A percentile compares a stretch with the other conserved stretches of the same genome.
Evolutionary conservation across 2,329 filamentous ascomycete genomes (phyloP).

Genomic region (Fusarium tricinctum): DNA sequence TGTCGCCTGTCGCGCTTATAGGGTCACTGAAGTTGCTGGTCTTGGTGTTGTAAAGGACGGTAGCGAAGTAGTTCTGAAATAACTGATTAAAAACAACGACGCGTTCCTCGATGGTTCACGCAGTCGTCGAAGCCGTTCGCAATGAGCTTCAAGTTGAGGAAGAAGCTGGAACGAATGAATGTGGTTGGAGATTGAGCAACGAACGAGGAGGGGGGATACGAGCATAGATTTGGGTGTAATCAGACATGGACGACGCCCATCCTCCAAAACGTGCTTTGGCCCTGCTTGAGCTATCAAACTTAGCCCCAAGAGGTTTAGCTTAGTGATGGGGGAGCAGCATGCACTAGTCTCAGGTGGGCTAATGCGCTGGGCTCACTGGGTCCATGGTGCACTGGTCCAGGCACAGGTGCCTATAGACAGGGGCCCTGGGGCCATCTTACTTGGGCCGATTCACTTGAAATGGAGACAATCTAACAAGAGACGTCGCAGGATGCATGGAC

Average conservation of each 20-base stretch:
- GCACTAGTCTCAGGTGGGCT: conserved; percentile 38
- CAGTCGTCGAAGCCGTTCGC: conserved; percentile 19
- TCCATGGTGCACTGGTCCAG: conserved; percentile 32
- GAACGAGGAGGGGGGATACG: conserved; percentile 34
- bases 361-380: not conserved
- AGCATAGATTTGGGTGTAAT: conserved; percentile 37
- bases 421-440: conserved; percentile 5
- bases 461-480: conserved; percentile 13
- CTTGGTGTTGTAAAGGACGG: conserved; percentile 12
- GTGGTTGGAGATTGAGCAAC: conserved; percentile 30
- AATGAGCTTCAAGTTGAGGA: conserved; percentile 12
- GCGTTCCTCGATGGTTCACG: conserved; percentile 2
- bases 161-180: conserved; percentile 35
- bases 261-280: conserved; percentile 23
- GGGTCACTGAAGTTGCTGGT: not conserved
- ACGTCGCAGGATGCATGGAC: conserved; percentile 22
- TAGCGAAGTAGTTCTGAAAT: conserved; percentile 5
- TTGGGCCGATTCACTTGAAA: not conserved
- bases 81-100: not conserved
- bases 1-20: conserved; percentile 3
- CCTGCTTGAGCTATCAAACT: conserved; percentile 33
- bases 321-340: conserved; percentile 23
- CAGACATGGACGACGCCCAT: conserved; percentile 14
- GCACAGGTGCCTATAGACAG: conserved; percentile 13
- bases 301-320: conserved; percentile 43